Base-by-base conservation (phyloP, 2,329 filamentous ascomycete genomes). In the Botrytis medusae region DNA sequence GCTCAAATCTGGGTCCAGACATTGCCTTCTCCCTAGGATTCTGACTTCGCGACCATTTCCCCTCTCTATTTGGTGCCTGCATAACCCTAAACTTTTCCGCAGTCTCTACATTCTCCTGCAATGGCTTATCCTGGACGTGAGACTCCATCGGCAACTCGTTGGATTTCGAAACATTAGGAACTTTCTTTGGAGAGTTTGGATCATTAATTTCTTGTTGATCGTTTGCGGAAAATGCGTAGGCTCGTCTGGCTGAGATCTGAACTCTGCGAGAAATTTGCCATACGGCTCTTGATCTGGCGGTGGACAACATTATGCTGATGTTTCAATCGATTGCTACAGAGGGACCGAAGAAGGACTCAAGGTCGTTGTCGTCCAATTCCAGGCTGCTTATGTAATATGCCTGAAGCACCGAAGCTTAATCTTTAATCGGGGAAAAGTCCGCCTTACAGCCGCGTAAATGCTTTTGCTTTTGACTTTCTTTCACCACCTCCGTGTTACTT, bases 1-100 rank as follows among this genome's bases (percentile, higher is more conserved):
- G 95, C 87, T 99, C 96, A 81, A 99, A 99, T 79, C 95, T 88
- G 77, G 96, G 96, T 60, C 96, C 96, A 60, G 90, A 90, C 95
- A 99, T 99, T 71, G 94, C 96, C 83, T 90, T 84, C 71, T 89
- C 88, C 79, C 95, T 88, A 57, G 94, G 90, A 83, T 90, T 89
- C 87, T 99, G 96, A 85, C 90, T 97, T 81, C 89, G 85, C 75
- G 93, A 94, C 96, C 96, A 99, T 74, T 93, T 88, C 9, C 84
- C 89, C 74, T 86, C 84, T 76, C 94, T 90, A 86, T 99, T 99
- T 34, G 96, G 96, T 46, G 95, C 93, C 86, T 99, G 96, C 73
- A 74, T 74, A 22, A 76, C 72, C 54, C 78, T 78, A 18, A 77
- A 72, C 54, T 78, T 77, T 74, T 80, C 80, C 16, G 71, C 78